A percentile compares a stretch with the other conserved stretches of the same genome.
Evolutionary conservation across 106 monocot genomes (phyloP).

Genomic region (Agapanthus africanus): DNA sequence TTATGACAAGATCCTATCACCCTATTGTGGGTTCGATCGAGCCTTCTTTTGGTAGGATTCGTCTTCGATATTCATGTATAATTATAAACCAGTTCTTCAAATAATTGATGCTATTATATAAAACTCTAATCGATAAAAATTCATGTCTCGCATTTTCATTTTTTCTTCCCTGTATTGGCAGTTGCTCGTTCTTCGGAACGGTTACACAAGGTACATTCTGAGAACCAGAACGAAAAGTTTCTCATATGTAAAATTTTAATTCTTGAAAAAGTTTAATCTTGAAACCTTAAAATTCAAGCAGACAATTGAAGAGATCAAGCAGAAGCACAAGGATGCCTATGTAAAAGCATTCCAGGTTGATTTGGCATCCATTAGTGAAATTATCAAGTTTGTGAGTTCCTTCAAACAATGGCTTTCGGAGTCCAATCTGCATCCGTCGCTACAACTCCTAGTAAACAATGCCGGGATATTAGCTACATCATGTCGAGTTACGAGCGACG

Average conservation of each 20-base stretch:
- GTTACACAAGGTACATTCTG: constrained; percentile 36
- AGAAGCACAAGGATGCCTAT: constrained; percentile 29
- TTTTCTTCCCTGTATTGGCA: constrained; percentile 11
- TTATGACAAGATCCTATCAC: no score
- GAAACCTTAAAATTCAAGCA: constrained; percentile 21
- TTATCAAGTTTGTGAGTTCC: constrained; percentile 62
- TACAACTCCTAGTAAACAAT: constrained; percentile 93
- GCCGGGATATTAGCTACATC: constrained; percentile 79
- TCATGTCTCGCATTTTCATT: neutral
- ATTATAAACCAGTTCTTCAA: no score
- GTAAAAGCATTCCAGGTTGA: constrained; percentile 58
- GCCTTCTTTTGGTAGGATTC: neutral
- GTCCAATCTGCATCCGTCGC: constrained; percentile 46
- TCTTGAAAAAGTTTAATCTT: neutral
- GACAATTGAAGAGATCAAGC: constrained; percentile 64
- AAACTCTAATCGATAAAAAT: no score
- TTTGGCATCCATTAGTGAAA: constrained; percentile 59
- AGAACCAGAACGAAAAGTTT: neutral
- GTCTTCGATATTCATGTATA: no score
- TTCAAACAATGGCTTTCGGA: constrained; percentile 66
- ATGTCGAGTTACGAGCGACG: constrained; percentile 55
- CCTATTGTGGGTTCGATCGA: no score
- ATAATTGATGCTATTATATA: neutral
- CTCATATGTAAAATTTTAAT: neutral
- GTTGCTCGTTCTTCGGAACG: constrained; percentile 43